These are phyloP conservation scores for Candida labiduridarum DNA, from an alignment of 1,139 yeast species.

Conservation along the genomic window DNA sequence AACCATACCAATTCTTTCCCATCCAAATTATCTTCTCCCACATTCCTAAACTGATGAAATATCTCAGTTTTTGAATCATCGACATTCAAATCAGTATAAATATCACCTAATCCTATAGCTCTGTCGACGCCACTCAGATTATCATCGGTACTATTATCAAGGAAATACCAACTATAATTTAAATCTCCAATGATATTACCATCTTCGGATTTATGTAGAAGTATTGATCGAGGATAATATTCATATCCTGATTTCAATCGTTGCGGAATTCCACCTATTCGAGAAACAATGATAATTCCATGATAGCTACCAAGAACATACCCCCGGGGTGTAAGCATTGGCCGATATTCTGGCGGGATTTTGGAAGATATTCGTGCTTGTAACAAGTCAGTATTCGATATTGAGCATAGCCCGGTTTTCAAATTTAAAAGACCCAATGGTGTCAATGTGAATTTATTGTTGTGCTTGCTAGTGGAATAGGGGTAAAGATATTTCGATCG, in stretches of 20 bases:
- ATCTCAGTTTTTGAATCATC: neutral
- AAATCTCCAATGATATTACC: constrained; percentile 8
- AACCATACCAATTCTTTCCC: neutral
- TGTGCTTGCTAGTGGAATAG: neutral
- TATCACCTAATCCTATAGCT: neutral
- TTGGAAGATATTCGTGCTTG: neutral
- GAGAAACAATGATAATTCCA: constrained; percentile 6
- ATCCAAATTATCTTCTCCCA: too few relatives aligned
- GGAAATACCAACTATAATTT: constrained; percentile 2
- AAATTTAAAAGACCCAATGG: constrained; percentile 10
- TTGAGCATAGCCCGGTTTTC: constrained; percentile 10
- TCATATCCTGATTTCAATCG: neutral
- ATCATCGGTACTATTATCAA: neutral
- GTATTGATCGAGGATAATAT: neutral
- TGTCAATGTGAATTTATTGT: neutral
- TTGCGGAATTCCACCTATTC: constrained; percentile 2
- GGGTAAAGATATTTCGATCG: neutral
- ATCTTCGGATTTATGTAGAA: constrained; percentile 6
- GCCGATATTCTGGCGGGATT: constrained; percentile 2
- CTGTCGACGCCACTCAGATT: neutral
- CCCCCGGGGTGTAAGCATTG: constrained; percentile 12
- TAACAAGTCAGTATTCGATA: neutral
- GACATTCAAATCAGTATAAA: neutral
- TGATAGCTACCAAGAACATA: constrained; percentile 6
- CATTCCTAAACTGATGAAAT: neutral